A percentile compares a stretch with the other conserved stretches of the same genome.
phyloP scores from a whole-genome alignment of 2,329 filamentous ascomycete species.

The Cadophora luteo-olivacea region DNA sequence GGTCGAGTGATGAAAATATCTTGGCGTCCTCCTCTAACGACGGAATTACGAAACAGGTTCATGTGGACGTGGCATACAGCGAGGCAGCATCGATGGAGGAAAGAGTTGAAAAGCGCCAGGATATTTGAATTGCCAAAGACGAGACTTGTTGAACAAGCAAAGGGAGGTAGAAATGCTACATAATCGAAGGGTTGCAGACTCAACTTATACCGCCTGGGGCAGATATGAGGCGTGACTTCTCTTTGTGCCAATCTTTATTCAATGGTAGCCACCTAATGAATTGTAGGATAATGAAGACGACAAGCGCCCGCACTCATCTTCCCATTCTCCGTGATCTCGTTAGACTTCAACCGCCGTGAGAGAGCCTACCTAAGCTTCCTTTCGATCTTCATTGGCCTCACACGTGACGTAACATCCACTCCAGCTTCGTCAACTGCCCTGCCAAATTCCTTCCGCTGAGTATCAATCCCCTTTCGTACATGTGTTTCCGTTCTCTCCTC shows the following conservation, averaged over 20 bases:
- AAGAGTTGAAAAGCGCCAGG: background rate
- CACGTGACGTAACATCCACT: background rate
- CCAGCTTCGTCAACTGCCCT: background rate
- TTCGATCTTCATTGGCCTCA: background rate
- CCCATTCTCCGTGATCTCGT: background rate
- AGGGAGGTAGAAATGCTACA: background rate
- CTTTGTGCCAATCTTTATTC: background rate
- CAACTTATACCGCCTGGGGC: background rate
- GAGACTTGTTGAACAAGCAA: background rate
- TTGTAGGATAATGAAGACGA: background rate
- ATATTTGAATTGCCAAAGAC: background rate
- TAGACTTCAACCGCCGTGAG: no score
- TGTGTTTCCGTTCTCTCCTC: background rate
- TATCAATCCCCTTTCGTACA: no score
- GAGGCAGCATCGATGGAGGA: background rate
- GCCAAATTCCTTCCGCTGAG: background rate
- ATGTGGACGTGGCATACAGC: slow-evolving; percentile 14
- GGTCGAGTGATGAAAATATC: slow-evolving; percentile 18
- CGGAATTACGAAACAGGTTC: slow-evolving; percentile 12
- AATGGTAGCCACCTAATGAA: background rate
- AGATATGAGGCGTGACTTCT: background rate
- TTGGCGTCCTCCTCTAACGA: background rate
- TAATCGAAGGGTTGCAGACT: background rate
- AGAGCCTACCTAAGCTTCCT: background rate
- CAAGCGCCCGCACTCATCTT: background rate